Evolutionary conservation across 129 eudicot species (phyloP), one percentile per base, ranked within the genome.

Genomic region (Smallanthus sonchifolius): DNA sequence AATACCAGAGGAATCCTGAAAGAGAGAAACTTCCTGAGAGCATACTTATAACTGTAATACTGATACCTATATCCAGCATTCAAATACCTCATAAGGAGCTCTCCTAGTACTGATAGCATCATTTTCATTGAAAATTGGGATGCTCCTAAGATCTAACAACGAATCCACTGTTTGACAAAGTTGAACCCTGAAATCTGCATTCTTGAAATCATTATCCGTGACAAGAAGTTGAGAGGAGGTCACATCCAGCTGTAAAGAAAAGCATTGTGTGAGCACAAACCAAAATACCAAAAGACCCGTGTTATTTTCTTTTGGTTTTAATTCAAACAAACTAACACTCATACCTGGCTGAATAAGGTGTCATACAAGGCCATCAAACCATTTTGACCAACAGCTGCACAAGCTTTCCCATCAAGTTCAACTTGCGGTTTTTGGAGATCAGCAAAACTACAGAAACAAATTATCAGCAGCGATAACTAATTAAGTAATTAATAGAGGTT

Each of bases 351-450:
- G 82, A 92, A 87, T 54, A 92, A 81, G 47, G 84, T 82, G 73
- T 92, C 98, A 69, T 92, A 92, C 34, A 92, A 81, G 6, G 98
- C 98, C 98, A 92, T 89, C 62, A 92, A 86, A 60, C 98, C 96
- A 75, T 89, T 92, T 76, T 92, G 98, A 30, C 98, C 98, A 54
- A 92, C 98, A 4, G 98, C 93, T 60, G 98, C 98, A 89, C 98
- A 92, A 54, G 98, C 98, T 79, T 89, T 92, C 60, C 98, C 98
- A 83, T 89, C 94, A 75, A 92, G 87, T 81, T 92, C 98, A 43
- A 76, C 87, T 87, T 92, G 96, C 36, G 98, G 98, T 74, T 92
- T 92, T 73, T 92, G 98, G 16, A 92, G 89, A 70, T 92, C 98
- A 69, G 98, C 91, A 68, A 92, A 92, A 67, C 97, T 92, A 85